phyloP scores from a whole-genome alignment of 495 filamentous ascomycete species.

The Rusavskia elegans region DNA sequence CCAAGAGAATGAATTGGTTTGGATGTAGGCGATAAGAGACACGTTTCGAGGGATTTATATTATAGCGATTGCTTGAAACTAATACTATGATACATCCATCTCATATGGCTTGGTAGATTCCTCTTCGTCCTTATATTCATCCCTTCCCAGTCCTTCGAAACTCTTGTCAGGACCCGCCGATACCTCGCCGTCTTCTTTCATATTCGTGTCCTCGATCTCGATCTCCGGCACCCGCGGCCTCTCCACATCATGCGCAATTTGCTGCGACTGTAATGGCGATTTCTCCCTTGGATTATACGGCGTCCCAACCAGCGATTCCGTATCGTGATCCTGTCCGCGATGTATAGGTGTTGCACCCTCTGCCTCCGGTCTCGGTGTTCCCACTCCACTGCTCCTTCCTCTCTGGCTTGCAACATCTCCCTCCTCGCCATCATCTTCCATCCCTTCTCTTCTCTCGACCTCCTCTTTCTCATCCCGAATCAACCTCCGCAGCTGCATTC shows the following conservation, averaged over 20 bases:
- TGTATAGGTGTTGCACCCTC: conserved; percentile 31
- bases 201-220: conserved; percentile 35
- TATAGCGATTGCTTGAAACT: background rate
- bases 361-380: conserved; percentile 51
- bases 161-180: conserved; percentile 20
- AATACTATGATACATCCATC: conserved; percentile 50
- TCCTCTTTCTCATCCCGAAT: conserved; percentile 97
- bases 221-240: conserved; percentile 15
- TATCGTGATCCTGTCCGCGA: conserved; percentile 27
- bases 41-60: too few species aligned
- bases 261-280: conserved; percentile 28
- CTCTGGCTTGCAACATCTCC: conserved; percentile 38
- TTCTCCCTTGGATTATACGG: conserved; percentile 13
- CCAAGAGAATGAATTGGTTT: background rate
- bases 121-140: conserved; percentile 26
- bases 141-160: conserved; percentile 20
- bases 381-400: conserved; percentile 34
- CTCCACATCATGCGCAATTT: conserved; percentile 19
- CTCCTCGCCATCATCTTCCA: conserved; percentile 54
- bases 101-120: conserved; percentile 27
- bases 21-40: too few species aligned
- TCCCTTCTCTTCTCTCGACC: conserved; percentile 56
- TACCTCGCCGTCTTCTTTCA: conserved; percentile 53
- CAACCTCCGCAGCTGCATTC: conserved; percentile 63
- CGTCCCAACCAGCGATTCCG: conserved; percentile 24